phyloP scores from a whole-genome alignment of 2,329 filamentous ascomycete genomes.

The Fusarium decemcellulare region DNA sequence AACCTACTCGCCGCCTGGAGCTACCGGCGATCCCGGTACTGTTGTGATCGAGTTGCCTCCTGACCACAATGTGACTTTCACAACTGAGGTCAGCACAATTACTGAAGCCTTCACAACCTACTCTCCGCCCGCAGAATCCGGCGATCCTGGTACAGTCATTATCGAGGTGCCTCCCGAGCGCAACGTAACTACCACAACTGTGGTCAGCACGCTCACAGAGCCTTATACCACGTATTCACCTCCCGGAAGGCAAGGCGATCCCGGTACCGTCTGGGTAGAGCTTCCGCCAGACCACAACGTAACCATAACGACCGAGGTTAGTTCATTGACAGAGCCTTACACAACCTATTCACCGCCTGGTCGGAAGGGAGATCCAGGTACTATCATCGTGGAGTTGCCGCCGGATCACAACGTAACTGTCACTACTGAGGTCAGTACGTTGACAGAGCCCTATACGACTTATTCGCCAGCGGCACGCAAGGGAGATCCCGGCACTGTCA shows the following conservation, averaged over 20 bases:
- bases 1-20: no score
- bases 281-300: conserved; percentile 22
- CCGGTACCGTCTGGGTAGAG: conserved; percentile 18
- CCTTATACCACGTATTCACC: conserved; percentile 3
- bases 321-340: conserved; percentile 15
- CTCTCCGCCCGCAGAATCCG: conserved; percentile 13
- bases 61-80: conserved; percentile 20
- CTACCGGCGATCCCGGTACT: background rate
- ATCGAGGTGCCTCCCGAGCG: conserved; percentile 17
- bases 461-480: no score
- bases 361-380: conserved; percentile 21
- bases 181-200: conserved; percentile 17
- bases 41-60: conserved; percentile 23
- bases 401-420: conserved; percentile 12
- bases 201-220: conserved; percentile 17
- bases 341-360: conserved; percentile 25
- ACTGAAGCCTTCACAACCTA: conserved; percentile 24
- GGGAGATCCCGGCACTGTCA: conserved; percentile 15
- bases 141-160: conserved; percentile 28
- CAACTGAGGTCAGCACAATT: conserved; percentile 3
- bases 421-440: no score
- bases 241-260: no score
- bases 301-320: conserved; percentile 3
- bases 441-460: background rate
- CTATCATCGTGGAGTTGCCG: conserved; percentile 17